phyloP scores from a whole-genome alignment of 257 asterid species.

The Gynochthodes officinalis region DNA sequence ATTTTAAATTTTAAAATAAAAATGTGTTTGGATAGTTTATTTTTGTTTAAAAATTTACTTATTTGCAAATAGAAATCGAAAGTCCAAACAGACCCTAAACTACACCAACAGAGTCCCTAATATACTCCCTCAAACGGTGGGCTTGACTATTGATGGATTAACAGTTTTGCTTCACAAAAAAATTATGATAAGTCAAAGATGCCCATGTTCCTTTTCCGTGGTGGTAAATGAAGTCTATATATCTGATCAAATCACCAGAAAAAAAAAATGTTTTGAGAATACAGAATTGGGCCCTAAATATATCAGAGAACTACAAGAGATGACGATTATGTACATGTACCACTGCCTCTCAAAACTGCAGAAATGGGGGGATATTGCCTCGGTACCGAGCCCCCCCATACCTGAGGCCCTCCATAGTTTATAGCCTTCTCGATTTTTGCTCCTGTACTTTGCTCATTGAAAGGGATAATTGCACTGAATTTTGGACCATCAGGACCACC shows the following conservation, averaged over 20 bases:
- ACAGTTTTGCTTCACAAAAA: too few species aligned
- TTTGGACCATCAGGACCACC: not conserved
- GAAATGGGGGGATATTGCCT: slow-evolving; percentile 17
- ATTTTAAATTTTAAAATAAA: too few species aligned
- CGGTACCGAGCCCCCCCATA: not conserved
- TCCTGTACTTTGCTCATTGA: not conserved
- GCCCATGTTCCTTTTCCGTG: not conserved
- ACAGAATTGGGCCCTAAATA: slow-evolving; percentile 1
- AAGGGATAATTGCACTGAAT: not conserved
- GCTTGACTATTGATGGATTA: too few species aligned
- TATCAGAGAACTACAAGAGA: not conserved
- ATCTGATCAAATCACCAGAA: not conserved
- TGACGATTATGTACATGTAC: not conserved
- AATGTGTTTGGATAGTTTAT: too few species aligned
- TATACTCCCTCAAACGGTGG: too few species aligned
- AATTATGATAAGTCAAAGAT: too few species aligned
- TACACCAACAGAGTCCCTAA: too few species aligned
- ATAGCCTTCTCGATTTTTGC: not conserved
- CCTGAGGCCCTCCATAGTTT: not conserved
- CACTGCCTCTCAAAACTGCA: not conserved
- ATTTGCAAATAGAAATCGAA: too few species aligned
- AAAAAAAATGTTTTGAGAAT: not conserved
- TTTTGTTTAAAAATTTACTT: too few species aligned
- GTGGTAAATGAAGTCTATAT: not conserved
- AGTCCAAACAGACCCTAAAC: too few species aligned